Percentiles rank a stretch among this genome's conserved stretches.
Evolutionary conservation across 495 filamentous ascomycete genomes (phyloP).

Genomic region (Talaromyces thailandensis): DNA sequence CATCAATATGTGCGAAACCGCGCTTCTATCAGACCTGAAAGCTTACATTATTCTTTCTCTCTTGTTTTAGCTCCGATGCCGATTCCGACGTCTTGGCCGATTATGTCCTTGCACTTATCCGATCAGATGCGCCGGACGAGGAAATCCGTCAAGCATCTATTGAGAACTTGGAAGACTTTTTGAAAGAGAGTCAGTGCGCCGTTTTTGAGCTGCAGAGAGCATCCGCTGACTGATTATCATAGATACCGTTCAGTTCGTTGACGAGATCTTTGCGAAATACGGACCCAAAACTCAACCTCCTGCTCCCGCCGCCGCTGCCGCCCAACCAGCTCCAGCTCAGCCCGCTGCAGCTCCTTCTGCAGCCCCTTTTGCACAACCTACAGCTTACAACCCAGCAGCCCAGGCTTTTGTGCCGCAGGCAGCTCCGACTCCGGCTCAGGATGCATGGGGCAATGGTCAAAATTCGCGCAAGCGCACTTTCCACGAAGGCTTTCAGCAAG

Average conservation of each 20-base stretch:
- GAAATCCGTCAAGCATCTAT: constrained; percentile 66
- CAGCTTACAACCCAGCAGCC: constrained; percentile 24
- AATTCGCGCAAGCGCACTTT: constrained; percentile 48
- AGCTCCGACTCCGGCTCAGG: constrained; percentile 6
- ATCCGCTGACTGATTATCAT: not conserved
- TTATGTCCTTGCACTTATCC: constrained; percentile 86
- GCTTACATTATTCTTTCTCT: not conserved
- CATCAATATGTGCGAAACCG: not conserved
- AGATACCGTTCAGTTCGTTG: constrained; percentile 73
- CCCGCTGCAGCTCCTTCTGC: constrained; percentile 2
- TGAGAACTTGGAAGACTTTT: constrained; percentile 77
- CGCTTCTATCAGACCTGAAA: not conserved
- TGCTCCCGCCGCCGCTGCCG: constrained; percentile 37
- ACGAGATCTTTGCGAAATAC: constrained; percentile 67
- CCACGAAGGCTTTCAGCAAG: constrained; percentile 48
- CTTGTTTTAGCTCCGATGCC: constrained; percentile 65
- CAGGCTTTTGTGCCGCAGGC: constrained; percentile 10
- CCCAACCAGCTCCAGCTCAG: constrained; percentile 31
- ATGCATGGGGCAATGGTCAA: constrained; percentile 10
- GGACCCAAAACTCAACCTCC: constrained; percentile 45
- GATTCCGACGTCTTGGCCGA: constrained; percentile 93
- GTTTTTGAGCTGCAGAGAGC: not conserved
- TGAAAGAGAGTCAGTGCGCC: constrained; percentile 61
- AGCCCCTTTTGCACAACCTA: constrained; percentile 14
- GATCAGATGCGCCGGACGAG: constrained; percentile 66